Evolutionary conservation across 495 filamentous ascomycete genomes (phyloP), one percentile per base, ranked within the genome.

Genomic region (Penicillium alfredii): DNA sequence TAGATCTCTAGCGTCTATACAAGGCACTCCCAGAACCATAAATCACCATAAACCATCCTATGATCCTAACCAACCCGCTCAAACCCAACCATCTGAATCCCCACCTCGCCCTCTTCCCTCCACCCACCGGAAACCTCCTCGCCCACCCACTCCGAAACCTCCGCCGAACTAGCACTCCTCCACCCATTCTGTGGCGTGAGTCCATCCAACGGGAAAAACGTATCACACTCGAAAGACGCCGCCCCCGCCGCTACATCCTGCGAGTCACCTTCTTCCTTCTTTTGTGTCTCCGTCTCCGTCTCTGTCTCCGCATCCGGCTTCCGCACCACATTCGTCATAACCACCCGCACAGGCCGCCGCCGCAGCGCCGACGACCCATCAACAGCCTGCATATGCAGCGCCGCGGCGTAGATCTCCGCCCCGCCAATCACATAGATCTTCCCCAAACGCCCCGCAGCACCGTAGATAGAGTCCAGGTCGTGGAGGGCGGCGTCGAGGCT

Each of bases 381-480:
- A 16, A 13, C 30, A 19, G 11, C 14, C 18, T 30, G 7, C 47
- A 73, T 49, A 37, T 42, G 40, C 61, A 96, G 60, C 40, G 85
- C 82, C 17, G 75, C 69, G 10, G 48, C 66, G 57, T 97, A 98
- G 17, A 98, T 77, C 67, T 90, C 80, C 49, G 76, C 81, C 1
- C 92, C 92, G 3, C 92, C 92, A 56, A 98, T 96, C 0, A 97
- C 73, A 61, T 85, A 98, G 0, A 86, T 70, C 46, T 74, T 72
- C 1, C 63, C 66, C 31, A 68, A 18, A n/a, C 26, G 35, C 9
- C 44, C 50, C 30, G 42, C 30, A 12, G 21, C 17, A 14, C 39
- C 55, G 42, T 50, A 56, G 35, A 38, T 20, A 18, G 20, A 33
- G 17, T 58, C 63, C 35, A 72, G 46, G 15, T 25, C 37, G 29